Base-by-base conservation (phyloP, 1,284 basidiomycete genomes). In the Blastosporella zonata region DNA sequence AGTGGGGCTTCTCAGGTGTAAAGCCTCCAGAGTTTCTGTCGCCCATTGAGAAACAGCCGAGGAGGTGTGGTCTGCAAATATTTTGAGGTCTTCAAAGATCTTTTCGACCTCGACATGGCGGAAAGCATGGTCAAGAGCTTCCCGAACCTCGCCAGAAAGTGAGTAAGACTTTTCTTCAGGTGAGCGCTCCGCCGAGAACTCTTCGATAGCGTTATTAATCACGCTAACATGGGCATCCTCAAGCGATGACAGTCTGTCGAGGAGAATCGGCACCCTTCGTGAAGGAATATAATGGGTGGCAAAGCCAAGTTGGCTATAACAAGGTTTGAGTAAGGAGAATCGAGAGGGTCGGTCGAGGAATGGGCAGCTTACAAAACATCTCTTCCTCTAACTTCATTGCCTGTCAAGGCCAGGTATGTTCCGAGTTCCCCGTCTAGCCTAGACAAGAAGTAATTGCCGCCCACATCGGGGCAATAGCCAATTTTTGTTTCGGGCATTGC, bases 401-500 rank as follows among this genome's bases (percentile, higher is more conserved):
- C 86, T 3, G 96, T 98, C 59, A 99, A 70, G n/a, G 86, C 91
- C 47, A 99, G 81, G 74, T 97, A 99, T 15, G 91, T 89, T 34
- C 97, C 97, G 46, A 98, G 67, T 57, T 90, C 77, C 12, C 97
- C 97, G 64, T 99, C 97, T 48, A 99, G 71, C 57, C 87, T 81
- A 22, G 93, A 85, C 46, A 99, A 75, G 70, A 93, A 94, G 70
- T 87, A 90, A 58, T 83, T 94, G 35, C 89, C 90, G 29, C 97
- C 97, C 42, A 99, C 96, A 67, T 96, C 93, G 23, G 93, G 93
- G 59, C 76, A 85, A 60, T 87, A 90, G 34, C 90, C 93, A 56
- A 96, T 95, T 64, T 90, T 93, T 18, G 91, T 91, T 71, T 97
- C 94, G 28, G 97, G 97, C 96, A 99, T 99, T n/a, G 94, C 90